Base-by-base conservation (phyloP, 129 eudicot genomes). In the Scalesia atractyloides region DNA sequence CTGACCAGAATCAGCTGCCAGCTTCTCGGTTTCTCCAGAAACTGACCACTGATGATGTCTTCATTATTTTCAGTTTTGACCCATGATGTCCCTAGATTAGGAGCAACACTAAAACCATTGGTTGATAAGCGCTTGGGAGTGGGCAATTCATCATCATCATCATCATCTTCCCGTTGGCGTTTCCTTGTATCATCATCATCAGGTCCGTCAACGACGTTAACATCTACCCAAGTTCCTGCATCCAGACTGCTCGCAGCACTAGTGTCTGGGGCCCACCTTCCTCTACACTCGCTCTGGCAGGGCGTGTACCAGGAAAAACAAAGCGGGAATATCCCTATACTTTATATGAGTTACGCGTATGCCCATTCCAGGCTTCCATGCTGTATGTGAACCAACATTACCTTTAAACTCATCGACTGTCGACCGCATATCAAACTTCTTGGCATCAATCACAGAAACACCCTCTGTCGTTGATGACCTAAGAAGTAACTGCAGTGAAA, bases 321-420 rank as follows among this genome's bases (percentile, higher is more conserved):
- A 90, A 70, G 59, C 69, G n/a, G 97, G 97, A 48, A 94, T 79
- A 54, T 80, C 83, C 63, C 77, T 81, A 14, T 91, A 89, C 73
- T 70, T 88, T 33, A 90, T 91, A 74, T 88, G 88, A 33, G 83
- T 80, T 39, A 94, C 89, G 68, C 71, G 76, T 61, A 94, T 94
- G 70, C 74, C 85, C 97, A 94, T 94, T 74, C 93, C 84, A 13
- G 85, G 93, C 37, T 83, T 87, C 99, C 97, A 84, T 41, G 70
- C 69, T 7, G 81, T 19, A 70, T 94, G 90, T 34, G 73, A 77
- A 26, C 83, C 83, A 16, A 90, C 97, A 36, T 83, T 82, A 10
- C 71, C 84, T 84, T 94, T 94, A 20, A 94, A 94, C 19, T 90
- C 98, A 44, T 88, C 97, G 9, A 90, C 99, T 13, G 99, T 94